phyloP scores from a whole-genome alignment of 2,329 filamentous ascomycete genomes.

The Calonectria henricotiae region DNA sequence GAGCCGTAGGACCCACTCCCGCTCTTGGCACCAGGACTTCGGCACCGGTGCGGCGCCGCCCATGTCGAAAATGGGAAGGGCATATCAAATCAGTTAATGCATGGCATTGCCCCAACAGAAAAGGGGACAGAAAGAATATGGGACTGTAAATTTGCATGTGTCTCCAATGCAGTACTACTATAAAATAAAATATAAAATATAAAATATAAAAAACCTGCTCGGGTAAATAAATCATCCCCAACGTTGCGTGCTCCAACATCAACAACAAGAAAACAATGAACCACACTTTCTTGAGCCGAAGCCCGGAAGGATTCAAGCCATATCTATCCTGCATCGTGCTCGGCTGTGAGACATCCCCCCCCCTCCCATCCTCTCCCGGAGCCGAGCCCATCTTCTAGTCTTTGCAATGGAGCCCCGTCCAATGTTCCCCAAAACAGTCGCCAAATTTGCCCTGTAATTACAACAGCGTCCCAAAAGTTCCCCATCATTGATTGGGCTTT shows the following conservation, averaged over 20 bases:
- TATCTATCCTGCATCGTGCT: not conserved
- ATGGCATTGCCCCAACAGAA: not conserved
- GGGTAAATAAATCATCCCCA: not conserved
- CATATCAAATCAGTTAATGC: not conserved
- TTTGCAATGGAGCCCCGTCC: not conserved
- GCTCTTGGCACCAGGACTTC: constrained; percentile 12
- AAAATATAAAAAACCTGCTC: too few relatives aligned
- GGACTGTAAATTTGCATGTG: not conserved
- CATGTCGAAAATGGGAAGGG: not conserved
- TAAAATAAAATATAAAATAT: too few relatives aligned
- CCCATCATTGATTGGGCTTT: not conserved
- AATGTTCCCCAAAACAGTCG: constrained; percentile 3
- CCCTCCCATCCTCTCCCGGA: not conserved
- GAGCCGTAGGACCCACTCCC: constrained; percentile 18
- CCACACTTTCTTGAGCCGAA: constrained; percentile 17
- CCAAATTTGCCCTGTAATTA: constrained; percentile 19
- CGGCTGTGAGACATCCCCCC: not conserved
- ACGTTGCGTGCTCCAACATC: not conserved
- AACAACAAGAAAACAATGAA: not conserved
- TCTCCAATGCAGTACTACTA: not conserved
- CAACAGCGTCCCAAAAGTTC: not conserved
- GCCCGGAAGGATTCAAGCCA: constrained; percentile 21
- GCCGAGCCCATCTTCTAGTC: not conserved
- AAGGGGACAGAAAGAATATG: not conserved
- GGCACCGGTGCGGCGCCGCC: constrained; percentile 22